Evolutionary conservation across 306 rosid species (phyloP).

Genomic region (Vigna angularis): DNA sequence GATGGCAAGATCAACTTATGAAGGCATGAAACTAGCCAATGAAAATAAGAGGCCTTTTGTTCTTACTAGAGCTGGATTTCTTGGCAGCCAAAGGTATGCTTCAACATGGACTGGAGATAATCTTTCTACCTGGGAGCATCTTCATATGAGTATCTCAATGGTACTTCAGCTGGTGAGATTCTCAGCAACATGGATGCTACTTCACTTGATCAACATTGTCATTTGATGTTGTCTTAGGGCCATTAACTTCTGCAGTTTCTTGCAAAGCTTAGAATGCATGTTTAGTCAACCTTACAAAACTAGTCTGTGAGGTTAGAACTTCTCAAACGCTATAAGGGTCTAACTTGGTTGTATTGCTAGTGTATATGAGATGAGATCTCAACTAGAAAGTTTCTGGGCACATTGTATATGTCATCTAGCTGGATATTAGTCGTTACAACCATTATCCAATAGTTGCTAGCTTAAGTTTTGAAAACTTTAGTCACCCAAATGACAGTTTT

Average conservation of each 20-base stretch:
- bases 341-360: neutral
- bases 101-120: slow-evolving; percentile 98
- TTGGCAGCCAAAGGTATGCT: slow-evolving; percentile 95
- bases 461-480: slow-evolving; percentile 18
- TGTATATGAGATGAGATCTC: neutral
- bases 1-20: slow-evolving; percentile 94
- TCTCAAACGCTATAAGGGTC: neutral
- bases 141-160: slow-evolving; percentile 97
- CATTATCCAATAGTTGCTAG: slow-evolving; percentile 21
- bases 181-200: slow-evolving; percentile 24
- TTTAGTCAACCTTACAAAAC: neutral
- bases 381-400: neutral
- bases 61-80: slow-evolving; percentile 95
- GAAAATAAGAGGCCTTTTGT: slow-evolving; percentile 88
- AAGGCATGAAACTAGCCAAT: slow-evolving; percentile 84
- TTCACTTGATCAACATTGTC: slow-evolving; percentile 38
- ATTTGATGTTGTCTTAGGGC: slow-evolving; percentile 23
- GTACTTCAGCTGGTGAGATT: slow-evolving; percentile 89
- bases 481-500: slow-evolving; percentile 3
- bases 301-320: no score
- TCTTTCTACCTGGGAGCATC: slow-evolving; percentile 94
- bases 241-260: slow-evolving; percentile 16
- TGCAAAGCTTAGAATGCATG: neutral
- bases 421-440: slow-evolving; percentile 6
- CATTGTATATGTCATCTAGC: slow-evolving; percentile 4